Evolutionary conservation across 192 early-diverging fungal species (phyloP).

Genomic region (Coemansia sp.): DNA sequence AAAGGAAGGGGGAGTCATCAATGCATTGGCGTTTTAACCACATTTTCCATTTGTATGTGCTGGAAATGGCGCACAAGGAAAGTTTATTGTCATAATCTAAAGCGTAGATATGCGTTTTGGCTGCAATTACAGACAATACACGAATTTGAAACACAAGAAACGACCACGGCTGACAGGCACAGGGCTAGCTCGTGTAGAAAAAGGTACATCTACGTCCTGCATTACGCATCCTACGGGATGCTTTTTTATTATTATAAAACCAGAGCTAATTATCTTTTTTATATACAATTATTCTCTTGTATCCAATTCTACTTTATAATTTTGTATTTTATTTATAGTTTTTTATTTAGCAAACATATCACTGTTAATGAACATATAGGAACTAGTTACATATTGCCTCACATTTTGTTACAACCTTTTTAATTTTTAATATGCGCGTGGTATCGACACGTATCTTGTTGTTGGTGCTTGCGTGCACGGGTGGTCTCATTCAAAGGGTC

Average conservation of each 20-base stretch:
- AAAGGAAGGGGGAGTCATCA: neutral
- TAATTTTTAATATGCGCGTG: neutral
- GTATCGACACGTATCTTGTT: neutral
- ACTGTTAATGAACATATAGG: neutral
- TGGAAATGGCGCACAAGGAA: neutral
- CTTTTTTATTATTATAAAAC: too few species aligned
- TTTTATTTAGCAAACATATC: neutral
- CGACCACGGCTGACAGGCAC: neutral
- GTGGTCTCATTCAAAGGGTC: neutral
- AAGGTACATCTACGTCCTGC: neutral
- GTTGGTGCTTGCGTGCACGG: neutral
- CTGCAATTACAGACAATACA: neutral
- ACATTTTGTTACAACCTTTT: neutral
- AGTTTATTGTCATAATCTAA: neutral
- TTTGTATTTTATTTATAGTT: neutral
- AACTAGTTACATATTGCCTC: neutral
- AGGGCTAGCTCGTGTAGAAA: neutral
- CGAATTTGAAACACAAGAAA: conserved; percentile 2
- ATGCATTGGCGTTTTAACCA: conserved; percentile 7
- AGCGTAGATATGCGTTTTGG: neutral
- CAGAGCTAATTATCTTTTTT: neutral
- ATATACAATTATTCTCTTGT: neutral
- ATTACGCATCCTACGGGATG: neutral
- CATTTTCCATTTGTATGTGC: conserved; percentile 5
- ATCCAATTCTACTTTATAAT: neutral